Evolutionary conservation across 2,329 filamentous ascomycete genomes (phyloP).

Genomic region (Elsinoe batatas): DNA sequence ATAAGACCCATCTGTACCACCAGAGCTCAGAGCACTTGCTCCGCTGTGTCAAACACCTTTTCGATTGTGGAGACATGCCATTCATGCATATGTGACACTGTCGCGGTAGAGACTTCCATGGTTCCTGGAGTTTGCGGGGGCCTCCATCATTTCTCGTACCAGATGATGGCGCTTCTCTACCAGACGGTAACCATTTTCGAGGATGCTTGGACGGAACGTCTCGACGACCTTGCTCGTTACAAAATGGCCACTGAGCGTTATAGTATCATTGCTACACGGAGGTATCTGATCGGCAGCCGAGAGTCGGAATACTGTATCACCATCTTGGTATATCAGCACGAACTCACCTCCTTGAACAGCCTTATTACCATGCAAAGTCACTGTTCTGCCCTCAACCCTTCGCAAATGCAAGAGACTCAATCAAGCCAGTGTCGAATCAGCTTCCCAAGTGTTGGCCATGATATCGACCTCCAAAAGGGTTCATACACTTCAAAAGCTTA

Average conservation of each 20-base stretch:
- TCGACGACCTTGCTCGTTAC: slow-evolving; percentile 78
- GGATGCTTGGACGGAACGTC: slow-evolving; percentile 87
- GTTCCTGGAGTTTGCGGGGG: slow-evolving; percentile 79
- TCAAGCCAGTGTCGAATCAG: slow-evolving; percentile 46
- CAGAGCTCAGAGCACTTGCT: slow-evolving; percentile 57
- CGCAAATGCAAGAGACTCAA: slow-evolving; percentile 55
- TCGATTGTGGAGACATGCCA: slow-evolving; percentile 87
- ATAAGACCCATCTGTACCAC: slow-evolving; percentile 71
- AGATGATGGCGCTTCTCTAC: slow-evolving; percentile 77
- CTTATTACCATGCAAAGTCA: slow-evolving; percentile 63
- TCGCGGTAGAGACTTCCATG: slow-evolving; percentile 63
- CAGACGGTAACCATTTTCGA: slow-evolving; percentile 76
- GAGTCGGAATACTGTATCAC: slow-evolving; percentile 72
- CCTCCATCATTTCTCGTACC: slow-evolving; percentile 86
- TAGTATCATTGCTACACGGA: slow-evolving; percentile 68
- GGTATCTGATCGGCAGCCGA: slow-evolving; percentile 65
- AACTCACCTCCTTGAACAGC: slow-evolving; percentile 58
- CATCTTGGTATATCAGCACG: slow-evolving; percentile 72
- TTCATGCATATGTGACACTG: slow-evolving; percentile 42
- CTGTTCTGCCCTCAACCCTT: slow-evolving; percentile 61
- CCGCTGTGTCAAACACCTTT: slow-evolving; percentile 85
- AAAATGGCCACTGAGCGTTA: slow-evolving; percentile 87
- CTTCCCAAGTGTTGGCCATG: background rate
- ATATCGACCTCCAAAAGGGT: background rate
- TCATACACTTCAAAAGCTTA: background rate